Percentiles rank a stretch among this genome's conserved stretches.
phyloP scores from a whole-genome alignment of 805 yeast genomes.

The Cyberlindnera samutprakarnensis region DNA sequence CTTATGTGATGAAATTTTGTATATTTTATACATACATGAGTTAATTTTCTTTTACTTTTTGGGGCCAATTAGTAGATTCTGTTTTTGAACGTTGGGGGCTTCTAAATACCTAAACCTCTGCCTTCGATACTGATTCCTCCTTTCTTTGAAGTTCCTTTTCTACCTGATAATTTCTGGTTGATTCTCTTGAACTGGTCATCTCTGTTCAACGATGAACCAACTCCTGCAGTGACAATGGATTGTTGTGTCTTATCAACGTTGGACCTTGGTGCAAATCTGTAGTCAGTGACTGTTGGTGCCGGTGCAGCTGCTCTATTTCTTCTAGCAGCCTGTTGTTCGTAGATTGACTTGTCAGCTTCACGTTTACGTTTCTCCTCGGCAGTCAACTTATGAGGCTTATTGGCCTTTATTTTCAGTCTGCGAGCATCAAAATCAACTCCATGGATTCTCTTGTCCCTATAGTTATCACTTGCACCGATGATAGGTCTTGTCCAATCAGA shows the following conservation, averaged over 20 bases:
- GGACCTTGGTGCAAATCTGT: slow-evolving; percentile 83
- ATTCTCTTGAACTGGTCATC: slow-evolving; percentile 81
- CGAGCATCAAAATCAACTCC: slow-evolving; percentile 57
- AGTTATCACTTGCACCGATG: slow-evolving; percentile 90
- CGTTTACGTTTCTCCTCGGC: slow-evolving; percentile 9
- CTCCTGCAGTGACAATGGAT: slow-evolving; percentile 33
- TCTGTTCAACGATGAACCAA: slow-evolving; percentile 43
- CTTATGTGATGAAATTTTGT: too few species aligned
- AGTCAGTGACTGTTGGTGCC: slow-evolving; percentile 80
- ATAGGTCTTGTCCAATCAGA: slow-evolving; percentile 99
- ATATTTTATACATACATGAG: too few species aligned
- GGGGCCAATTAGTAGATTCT: neutral
- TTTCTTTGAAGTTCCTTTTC: slow-evolving; percentile 34
- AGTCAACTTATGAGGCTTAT: slow-evolving; percentile 7
- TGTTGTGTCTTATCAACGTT: slow-evolving; percentile 37
- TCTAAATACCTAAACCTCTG: slow-evolving; percentile 8
- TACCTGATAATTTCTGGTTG: slow-evolving; percentile 34
- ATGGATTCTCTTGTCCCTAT: slow-evolving; percentile 75
- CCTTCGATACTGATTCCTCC: slow-evolving; percentile 71
- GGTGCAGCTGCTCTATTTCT: slow-evolving; percentile 96
- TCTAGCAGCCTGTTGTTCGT: slow-evolving; percentile 86
- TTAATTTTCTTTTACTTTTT: too few species aligned
- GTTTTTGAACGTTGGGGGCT: neutral
- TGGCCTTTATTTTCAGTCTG: slow-evolving; percentile 8
- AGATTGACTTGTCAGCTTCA: slow-evolving; percentile 48